Base-by-base conservation (phyloP, 1,284 basidiomycete genomes). In the Boletus smithii region DNA sequence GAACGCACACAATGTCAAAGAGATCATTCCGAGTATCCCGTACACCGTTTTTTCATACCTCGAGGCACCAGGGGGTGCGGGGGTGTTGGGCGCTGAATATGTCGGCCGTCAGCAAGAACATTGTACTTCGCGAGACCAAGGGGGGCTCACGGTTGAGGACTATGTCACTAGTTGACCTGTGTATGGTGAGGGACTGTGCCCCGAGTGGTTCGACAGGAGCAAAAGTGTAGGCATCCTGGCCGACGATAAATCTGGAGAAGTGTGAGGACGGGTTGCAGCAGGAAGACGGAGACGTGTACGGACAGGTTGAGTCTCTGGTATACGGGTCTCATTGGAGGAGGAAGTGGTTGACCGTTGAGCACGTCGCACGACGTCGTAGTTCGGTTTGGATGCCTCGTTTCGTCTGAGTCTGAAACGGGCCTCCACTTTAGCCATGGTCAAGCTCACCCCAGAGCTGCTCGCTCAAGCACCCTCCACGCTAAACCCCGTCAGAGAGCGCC, bases 401-500 rank as follows among this genome's bases (percentile, higher is more conserved):
- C 46, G 69, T 67, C 74, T 75, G 75, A 77, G 73, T 76, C 74
- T 75, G 71, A 77, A 69, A 60, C 67, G 35, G 26, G 41, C 46
- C 50, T 56, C 51, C 44, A 42, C 42, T 41, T 33, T 53, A 54
- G 60, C 60, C 61, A 72, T 70, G 66, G 91, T 94, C 85, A 94
- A 93, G 83, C 86, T 95, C 72, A 92, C 92, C 38, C 90, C 92
- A 52, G 91, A 95, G 78, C 81, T 95, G 56, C 77, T 95, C 54
- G 81, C 81, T 17, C 82, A 88, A 65, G 83, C 83, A 38, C 73
- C 79, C 44, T 90, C 90, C 48, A 80, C 84, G 52, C 76, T 97
- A 56, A 97, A 95, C 65, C 83, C 94, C 26, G 70, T 95, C 48
- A 95, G 93, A 71, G 94, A 99, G 69, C 82, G 97, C 49, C 91